A percentile compares a stretch with the other conserved stretches of the same genome.
Conservation (phyloP, 2,329 filamentous ascomycete species). For the Cytospora piceae region DNA sequence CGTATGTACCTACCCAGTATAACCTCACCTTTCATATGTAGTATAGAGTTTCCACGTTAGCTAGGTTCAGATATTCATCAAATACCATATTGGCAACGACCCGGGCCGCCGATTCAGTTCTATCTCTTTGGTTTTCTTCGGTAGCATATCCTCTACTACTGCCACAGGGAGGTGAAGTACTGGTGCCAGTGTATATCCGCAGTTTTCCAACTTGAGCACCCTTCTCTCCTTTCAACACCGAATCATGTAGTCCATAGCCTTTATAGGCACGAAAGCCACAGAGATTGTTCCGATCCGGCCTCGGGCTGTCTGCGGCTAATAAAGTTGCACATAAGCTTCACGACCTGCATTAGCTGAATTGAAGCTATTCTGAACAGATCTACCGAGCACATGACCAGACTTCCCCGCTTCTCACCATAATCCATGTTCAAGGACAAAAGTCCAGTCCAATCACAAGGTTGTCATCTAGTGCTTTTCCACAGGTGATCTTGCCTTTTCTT, state of each 20-base stretch:
- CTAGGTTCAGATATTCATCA: background rate
- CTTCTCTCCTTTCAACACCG: background rate
- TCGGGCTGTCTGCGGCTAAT: background rate
- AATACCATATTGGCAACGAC: background rate
- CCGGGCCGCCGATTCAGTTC: background rate
- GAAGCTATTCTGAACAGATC: too few relatives aligned
- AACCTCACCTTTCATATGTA: too few relatives aligned
- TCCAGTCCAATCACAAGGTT: too few relatives aligned
- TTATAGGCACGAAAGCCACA: background rate
- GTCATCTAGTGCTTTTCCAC: too few relatives aligned
- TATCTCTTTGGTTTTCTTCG: background rate
- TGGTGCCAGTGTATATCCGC: background rate
- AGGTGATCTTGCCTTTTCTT: too few relatives aligned
- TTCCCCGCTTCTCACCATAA: too few relatives aligned
- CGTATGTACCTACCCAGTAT: too few relatives aligned
- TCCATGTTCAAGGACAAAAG: too few relatives aligned
- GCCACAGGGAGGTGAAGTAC: background rate
- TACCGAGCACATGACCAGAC: too few relatives aligned
- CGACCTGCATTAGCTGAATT: background rate
- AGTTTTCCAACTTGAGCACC: background rate
- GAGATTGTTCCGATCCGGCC: background rate
- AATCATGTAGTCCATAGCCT: background rate
- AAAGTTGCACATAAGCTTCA: background rate
- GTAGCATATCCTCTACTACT: background rate
- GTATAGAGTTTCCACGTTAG: too few relatives aligned